These are phyloP conservation scores for Mariannaea elegans DNA, from an alignment of 2,329 filamentous ascomycete species.

Conservation along the genomic window DNA sequence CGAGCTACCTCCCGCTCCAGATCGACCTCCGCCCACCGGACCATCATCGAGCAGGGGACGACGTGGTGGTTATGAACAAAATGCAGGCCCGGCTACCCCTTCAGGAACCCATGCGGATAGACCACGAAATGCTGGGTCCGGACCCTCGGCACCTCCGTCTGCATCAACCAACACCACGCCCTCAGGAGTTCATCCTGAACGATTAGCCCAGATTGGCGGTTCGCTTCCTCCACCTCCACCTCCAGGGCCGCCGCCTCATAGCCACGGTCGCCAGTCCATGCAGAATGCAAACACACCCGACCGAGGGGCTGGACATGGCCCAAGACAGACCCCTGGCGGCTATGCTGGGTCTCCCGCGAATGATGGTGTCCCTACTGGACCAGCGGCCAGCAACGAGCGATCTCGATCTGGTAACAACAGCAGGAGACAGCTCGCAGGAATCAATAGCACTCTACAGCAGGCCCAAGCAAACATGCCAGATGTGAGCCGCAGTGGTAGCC, in stretches of 20 bases:
- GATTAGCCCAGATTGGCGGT: conserved; percentile 56
- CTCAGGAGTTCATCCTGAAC: conserved; percentile 59
- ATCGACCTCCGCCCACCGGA: conserved; percentile 62
- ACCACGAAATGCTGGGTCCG: conserved; percentile 48
- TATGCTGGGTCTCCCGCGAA: conserved; percentile 35
- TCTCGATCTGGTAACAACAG: conserved; percentile 48
- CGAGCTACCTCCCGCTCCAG: conserved; percentile 55
- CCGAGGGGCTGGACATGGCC: conserved; percentile 34
- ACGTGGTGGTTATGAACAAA: conserved; percentile 55
- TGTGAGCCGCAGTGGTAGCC: conserved; percentile 46
- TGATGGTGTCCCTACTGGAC: conserved; percentile 48
- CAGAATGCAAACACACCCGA: conserved; percentile 44
- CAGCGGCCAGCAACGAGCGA: conserved; percentile 49
- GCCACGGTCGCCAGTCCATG: conserved; percentile 44
- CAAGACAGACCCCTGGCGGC: conserved; percentile 36
- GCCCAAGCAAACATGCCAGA: conserved; percentile 55
- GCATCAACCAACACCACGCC: conserved; percentile 38
- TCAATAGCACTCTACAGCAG: conserved; percentile 67
- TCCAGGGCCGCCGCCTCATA: conserved; percentile 41
- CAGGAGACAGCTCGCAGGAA: conserved; percentile 65
- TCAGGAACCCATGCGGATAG: conserved; percentile 52
- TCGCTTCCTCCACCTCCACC: conserved; percentile 45
- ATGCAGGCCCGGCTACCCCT: conserved; percentile 41
- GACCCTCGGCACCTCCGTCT: conserved; percentile 36
- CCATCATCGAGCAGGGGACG: conserved; percentile 60